Base-by-base conservation (phyloP, 1,284 basidiomycete species). In the Ustilago esculenta region DNA sequence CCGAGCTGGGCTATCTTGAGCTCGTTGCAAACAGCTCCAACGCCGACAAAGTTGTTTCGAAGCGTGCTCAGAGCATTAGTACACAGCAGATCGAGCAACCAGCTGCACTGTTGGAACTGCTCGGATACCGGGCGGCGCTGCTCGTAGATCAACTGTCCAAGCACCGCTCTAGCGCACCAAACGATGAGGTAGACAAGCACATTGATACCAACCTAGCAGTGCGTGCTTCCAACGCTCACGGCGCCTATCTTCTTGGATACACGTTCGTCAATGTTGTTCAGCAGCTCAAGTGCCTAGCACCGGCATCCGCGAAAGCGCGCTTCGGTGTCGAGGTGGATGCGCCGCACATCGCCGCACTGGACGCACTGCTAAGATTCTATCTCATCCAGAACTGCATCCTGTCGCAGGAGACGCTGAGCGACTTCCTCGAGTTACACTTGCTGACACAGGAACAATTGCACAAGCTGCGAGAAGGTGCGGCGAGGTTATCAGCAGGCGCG, bases 361-460 rank as follows among this genome's bases (percentile, higher is more conserved):
- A 61, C 5, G 36, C 25, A 4, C 42, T 71, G 21, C 68, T 61
- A 1, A 36, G 57, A 12, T 66, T 73, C 55, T 75, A 75, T 39
- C 35, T 63, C 1, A 27, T 76, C 5, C 61, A 75, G n/a, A 66
- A 63, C 42, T 76, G 74, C 49, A 43, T 76, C 23, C 50, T 76
- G 4, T 40, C 51, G 0, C 37, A 37, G 12, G 56, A 59, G 3
- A 46, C 37, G 5, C 45, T 70, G 4, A 25, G 35, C 41, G 68
- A 71, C 50, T 57, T 57, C 17, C 44, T 71, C 24, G 61, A 71
- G 36, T 35, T 61, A 2, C 30, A 36, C 12, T 46, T 71, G 10
- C 47, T 71, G 8, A 48, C 42, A 0, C 8, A 29, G 9, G 23
- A 34, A 8, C 68, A 71, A 53, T 36, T 71, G 14, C 36, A 56